Conservation (phyloP, 225 moss, liverwort and hornwort species). For the Antitrichia curtipendula region DNA sequence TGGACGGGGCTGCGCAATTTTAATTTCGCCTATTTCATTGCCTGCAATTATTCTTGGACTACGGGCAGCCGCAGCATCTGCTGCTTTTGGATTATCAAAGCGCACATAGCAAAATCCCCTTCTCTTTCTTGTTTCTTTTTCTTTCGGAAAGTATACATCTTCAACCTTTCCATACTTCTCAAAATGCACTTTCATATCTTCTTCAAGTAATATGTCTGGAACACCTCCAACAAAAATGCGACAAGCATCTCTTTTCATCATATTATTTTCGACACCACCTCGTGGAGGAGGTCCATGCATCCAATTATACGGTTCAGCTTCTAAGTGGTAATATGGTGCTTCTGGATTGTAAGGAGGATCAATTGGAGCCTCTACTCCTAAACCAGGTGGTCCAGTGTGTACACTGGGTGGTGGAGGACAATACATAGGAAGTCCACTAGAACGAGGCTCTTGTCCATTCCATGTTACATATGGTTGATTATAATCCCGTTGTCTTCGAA, state of each 20-base stretch:
- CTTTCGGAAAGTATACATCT: conserved; percentile 79
- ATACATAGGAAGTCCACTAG: conserved; percentile 18
- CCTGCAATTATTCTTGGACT: conserved; percentile 61
- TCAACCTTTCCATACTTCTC: conserved; percentile 75
- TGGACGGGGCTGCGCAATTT: conserved; percentile 66
- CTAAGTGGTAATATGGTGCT: conserved; percentile 21
- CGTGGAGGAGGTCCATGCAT: conserved; percentile 2
- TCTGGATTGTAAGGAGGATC: conserved; percentile 19
- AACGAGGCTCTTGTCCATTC: conserved; percentile 4
- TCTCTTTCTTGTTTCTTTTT: conserved; percentile 60
- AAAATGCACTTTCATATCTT: conserved; percentile 60
- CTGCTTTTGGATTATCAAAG: conserved; percentile 52
- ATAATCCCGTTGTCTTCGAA: background rate
- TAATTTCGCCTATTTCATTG: conserved; percentile 78
- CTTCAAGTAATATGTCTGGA: conserved; percentile 51
- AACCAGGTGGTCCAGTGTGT: background rate
- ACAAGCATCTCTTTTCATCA: conserved; percentile 34
- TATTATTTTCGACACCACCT: conserved; percentile 6
- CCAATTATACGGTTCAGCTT: conserved; percentile 34
- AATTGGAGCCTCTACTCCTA: background rate
- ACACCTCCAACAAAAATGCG: conserved; percentile 81
- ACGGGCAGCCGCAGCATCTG: conserved; percentile 55
- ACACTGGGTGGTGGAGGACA: background rate
- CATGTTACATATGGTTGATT: conserved; percentile 32
- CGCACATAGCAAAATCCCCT: conserved; percentile 85